Evolutionary conservation across 441 rosid species (phyloP), one percentile per base, ranked within the genome.

Genomic region (Gossypium schwendimanii): DNA sequence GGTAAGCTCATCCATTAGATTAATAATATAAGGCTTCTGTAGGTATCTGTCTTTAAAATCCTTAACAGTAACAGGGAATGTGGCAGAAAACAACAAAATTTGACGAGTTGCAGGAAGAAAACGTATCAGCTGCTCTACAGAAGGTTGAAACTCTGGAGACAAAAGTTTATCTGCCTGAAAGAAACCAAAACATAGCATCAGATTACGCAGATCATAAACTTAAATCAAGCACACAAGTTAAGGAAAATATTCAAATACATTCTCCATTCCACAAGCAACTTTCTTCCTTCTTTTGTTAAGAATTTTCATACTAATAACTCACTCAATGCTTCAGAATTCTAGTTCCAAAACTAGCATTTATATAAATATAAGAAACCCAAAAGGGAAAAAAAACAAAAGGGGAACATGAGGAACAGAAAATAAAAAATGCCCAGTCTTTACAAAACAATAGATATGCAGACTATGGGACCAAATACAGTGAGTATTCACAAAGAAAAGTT

Each of bases 1-100:
- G 1, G 98, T 94, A 76, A 94, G 97, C 76, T 94, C 98, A 82
- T 94, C 98, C 98, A 94, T 94, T 63, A 94, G 96, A 84, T 94
- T 94, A 71, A 94, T 94, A 67, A 94, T 68, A 80, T 92, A 94
- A 47, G 98, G 93, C 71, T 85, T 94, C 1, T 87, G 84, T 21
- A 94, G 78, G 81, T 83, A 94, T 82, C 95, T 84, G 80, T 92
- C 98, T 83, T 94, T 94, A 68, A 94, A 94, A 76, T 89, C 94
- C 89, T 94, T 94, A 53, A 94, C 97, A 44, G 97, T 94, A 71
- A 94, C 98, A 55, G 98, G 98, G 75, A 92, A 94, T n/a, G 98
- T 94, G 33, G 98, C 98, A 21, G 98, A 94, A 84, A 82, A 94
- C 98, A 94, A 89, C 86, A 94, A 81, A 74, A 94, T 85, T 84